Conservation (phyloP, 805 yeast genomes). For the Komagataella mondaviorum region DNA sequence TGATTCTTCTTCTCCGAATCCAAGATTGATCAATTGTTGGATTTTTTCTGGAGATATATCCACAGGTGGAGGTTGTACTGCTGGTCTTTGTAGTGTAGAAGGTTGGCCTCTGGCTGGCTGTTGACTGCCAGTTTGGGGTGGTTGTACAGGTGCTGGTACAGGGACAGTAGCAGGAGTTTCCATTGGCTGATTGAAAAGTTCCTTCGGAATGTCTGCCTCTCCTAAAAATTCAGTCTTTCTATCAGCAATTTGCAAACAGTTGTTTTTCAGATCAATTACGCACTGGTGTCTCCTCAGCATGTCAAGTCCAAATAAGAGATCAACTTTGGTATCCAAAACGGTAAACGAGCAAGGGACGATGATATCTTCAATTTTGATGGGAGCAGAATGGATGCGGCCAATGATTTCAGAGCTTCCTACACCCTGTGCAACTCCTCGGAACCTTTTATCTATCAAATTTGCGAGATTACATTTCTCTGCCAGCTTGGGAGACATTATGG, state of each 20-base stretch:
- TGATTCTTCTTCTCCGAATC: slow-evolving; percentile 57
- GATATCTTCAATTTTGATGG: slow-evolving; percentile 59
- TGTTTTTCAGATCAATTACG: slow-evolving; percentile 54
- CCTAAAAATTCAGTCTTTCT: slow-evolving; percentile 59
- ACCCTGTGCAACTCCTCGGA: slow-evolving; percentile 75
- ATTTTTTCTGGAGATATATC: slow-evolving; percentile 15
- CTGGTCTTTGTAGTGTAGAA: not conserved
- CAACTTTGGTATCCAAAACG: slow-evolving; percentile 60
- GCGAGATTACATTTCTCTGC: slow-evolving; percentile 63
- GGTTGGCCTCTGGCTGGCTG: not conserved
- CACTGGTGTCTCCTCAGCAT: slow-evolving; percentile 86
- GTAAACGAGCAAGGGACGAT: slow-evolving; percentile 57
- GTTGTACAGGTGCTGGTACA: slow-evolving; percentile 5
- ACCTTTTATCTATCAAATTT: slow-evolving; percentile 67
- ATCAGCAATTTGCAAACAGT: slow-evolving; percentile 58
- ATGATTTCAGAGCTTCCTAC: slow-evolving; percentile 72
- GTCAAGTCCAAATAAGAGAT: slow-evolving; percentile 78
- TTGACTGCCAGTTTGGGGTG: not conserved
- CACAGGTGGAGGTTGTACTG: slow-evolving; percentile 4
- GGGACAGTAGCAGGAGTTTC: slow-evolving; percentile 1
- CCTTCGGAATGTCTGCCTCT: slow-evolving; percentile 55
- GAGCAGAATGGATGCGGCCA: slow-evolving; percentile 84
- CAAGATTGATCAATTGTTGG: slow-evolving; percentile 45
- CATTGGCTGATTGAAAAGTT: slow-evolving; percentile 7
- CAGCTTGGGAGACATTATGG: slow-evolving; percentile 66